Conservation (phyloP, 371 early-diverging fungal genomes). For the Nosema muscidifuracis region DNA sequence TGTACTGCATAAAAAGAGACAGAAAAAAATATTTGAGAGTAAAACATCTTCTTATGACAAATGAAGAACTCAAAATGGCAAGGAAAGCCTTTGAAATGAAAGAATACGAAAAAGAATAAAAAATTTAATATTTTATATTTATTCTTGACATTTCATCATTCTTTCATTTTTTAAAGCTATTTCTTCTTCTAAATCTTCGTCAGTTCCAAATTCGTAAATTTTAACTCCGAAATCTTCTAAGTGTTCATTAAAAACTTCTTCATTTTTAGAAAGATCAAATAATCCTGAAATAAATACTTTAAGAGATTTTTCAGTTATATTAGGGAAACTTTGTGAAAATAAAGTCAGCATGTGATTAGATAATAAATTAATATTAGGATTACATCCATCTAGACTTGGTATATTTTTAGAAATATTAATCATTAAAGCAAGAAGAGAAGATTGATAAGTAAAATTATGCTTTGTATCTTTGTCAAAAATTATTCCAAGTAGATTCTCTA, state of each 20-base stretch:
- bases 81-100: conserved; percentile 64
- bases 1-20: conserved; percentile 80
- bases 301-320: conserved; percentile 43
- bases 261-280: conserved; percentile 43
- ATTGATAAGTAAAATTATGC: conserved; percentile 37
- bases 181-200: conserved; percentile 55
- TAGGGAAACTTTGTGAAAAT: conserved; percentile 42
- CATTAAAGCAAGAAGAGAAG: conserved; percentile 30
- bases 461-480: conserved; percentile 57
- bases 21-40: conserved; percentile 85
- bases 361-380: conserved; percentile 21
- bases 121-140: background rate
- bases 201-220: conserved; percentile 52
- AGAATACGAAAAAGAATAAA: conserved; percentile 60
- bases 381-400: conserved; percentile 15
- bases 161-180: conserved; percentile 47
- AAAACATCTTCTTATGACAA: conserved; percentile 81
- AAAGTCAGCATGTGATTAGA: conserved; percentile 26
- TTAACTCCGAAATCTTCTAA: conserved; percentile 54
- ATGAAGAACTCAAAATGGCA: conserved; percentile 81
- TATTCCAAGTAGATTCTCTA: conserved; percentile 56
- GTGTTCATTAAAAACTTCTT: conserved; percentile 46
- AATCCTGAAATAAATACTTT: conserved; percentile 48
- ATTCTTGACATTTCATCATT: conserved; percentile 22
- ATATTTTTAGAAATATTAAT: conserved; percentile 33